Base-by-base conservation (phyloP, 2,329 filamentous ascomycete genomes). In the Ascocoryne sarcoides region DNA sequence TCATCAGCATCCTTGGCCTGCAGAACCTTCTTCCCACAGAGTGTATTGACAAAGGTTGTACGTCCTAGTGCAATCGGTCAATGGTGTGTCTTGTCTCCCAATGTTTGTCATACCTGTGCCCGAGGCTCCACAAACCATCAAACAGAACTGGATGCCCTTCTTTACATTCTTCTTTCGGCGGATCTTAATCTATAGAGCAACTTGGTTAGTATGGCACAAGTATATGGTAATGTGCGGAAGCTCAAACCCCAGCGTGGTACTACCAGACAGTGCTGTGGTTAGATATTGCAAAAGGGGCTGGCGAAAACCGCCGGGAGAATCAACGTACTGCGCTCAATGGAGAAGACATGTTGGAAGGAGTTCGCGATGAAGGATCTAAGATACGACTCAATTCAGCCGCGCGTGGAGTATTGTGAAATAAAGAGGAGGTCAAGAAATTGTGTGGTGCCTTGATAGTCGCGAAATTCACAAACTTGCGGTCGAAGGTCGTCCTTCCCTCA, bases 51-150 rank as follows among this genome's bases (percentile, higher is more conserved):
- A 61, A 98, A 98, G 60, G 92, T 98, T 52, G 92, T 98, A 64
- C 92, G 85, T 62, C 92, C 88, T 95, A 57, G 49, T 39, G 49
- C 46, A 37, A 46, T 37, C 44, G 38, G 46, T 51, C 38, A 52
- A 43, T 47, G 37, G 32, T 18, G 18, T 38, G n/a, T 10, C 16
- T 18, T 28, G 32, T n/a, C 14, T 14, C 42, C 17, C 18, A 33
- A 29, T 43, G 37, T 35, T 14, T 10, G 47, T 70, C 76, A 61
- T 79, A 95, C 88, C 92, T 68, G 92, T 96, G 67, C 92, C 92
- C 58, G 90, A 96, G 64, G 92, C 92, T 73, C 92, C 92, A 65
- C 92, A 96, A 61, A 98, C 92, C 92, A 98, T 98, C 78, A 98
- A 70, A 68, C 89, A 96, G 75, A 98, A 98, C 76, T 98, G 92